Evolutionary conservation across 129 eudicot genomes (phyloP).

Genomic region (Silybum marianum): DNA sequence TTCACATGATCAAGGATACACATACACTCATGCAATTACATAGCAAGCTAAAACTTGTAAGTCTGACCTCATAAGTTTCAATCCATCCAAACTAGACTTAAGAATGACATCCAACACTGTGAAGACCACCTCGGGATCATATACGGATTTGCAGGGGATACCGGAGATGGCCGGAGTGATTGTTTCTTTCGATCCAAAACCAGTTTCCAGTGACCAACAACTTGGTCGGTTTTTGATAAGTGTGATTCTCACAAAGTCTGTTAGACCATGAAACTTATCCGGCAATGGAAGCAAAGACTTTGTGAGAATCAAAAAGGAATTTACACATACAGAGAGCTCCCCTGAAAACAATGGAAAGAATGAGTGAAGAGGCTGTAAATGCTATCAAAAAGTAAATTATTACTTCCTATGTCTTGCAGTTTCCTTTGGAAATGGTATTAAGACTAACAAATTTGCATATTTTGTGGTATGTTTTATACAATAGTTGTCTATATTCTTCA

Average conservation of each 20-base stretch:
- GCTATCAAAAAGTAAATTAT: neutral
- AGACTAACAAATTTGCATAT: conserved; percentile 13
- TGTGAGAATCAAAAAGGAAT: conserved; percentile 78
- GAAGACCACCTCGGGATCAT: conserved; percentile 45
- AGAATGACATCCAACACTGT: conserved; percentile 65
- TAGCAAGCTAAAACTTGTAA: neutral
- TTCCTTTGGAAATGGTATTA: neutral
- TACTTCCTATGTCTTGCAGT: neutral
- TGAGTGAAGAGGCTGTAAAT: neutral
- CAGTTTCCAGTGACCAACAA: conserved; percentile 59
- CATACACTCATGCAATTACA: neutral
- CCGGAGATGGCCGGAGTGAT: conserved; percentile 74
- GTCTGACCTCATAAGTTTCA: conserved; percentile 66
- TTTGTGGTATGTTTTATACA: neutral
- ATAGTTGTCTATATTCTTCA: neutral
- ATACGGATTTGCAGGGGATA: conserved; percentile 48
- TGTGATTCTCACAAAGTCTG: conserved; percentile 34
- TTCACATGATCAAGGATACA: neutral
- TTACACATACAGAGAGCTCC: conserved; percentile 85
- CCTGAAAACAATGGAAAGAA: conserved; percentile 47
- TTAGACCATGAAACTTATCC: conserved; percentile 93
- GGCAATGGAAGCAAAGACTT: conserved; percentile 95
- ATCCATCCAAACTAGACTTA: conserved; percentile 62
- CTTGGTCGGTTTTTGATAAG: conserved; percentile 27
- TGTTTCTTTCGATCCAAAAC: conserved; percentile 78